Evolutionary conservation across 768 basidiomycete genomes (phyloP).

Genomic region (Mycena pura): DNA sequence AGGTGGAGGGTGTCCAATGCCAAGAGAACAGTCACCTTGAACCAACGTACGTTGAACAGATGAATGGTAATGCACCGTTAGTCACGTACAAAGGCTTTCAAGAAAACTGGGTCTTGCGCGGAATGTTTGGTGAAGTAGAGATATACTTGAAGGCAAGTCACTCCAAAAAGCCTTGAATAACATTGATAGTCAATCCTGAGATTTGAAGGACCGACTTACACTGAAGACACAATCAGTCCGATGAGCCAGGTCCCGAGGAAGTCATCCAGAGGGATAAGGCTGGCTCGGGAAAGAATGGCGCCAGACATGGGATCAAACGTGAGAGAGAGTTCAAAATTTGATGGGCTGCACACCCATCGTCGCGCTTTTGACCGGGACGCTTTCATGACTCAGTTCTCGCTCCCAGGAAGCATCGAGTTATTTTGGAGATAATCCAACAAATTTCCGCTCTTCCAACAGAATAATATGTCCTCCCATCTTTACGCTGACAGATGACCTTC

Average conservation of each 20-base stretch:
- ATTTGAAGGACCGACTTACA: not conserved
- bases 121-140: slow-evolving; percentile 12
- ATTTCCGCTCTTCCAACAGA: not conserved
- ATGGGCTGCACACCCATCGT: not conserved
- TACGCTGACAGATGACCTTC: not conserved
- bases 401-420: not conserved
- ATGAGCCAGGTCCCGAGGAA: slow-evolving; percentile 10
- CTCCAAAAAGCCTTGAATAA: not conserved
- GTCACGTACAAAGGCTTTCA: slow-evolving; percentile 3
- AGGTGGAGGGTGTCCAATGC: slow-evolving; percentile 2
- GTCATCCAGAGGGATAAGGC: slow-evolving; percentile 15
- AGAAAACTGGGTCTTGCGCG: not conserved
- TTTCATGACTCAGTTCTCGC: no score
- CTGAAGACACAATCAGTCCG: slow-evolving; percentile 2
- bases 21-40: slow-evolving; percentile 7
- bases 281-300: slow-evolving; percentile 2
- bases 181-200: not conserved
- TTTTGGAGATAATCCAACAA: not conserved
- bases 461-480: not conserved
- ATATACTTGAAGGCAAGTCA: slow-evolving; percentile 13
- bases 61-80: not conserved
- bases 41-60: not conserved
- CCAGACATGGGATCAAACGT: not conserved
- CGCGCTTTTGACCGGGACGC: not conserved
- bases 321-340: slow-evolving; percentile 2